Conservation (phyloP, 2,329 filamentous ascomycete species). For the Aspergillus hiratsukae region DNA sequence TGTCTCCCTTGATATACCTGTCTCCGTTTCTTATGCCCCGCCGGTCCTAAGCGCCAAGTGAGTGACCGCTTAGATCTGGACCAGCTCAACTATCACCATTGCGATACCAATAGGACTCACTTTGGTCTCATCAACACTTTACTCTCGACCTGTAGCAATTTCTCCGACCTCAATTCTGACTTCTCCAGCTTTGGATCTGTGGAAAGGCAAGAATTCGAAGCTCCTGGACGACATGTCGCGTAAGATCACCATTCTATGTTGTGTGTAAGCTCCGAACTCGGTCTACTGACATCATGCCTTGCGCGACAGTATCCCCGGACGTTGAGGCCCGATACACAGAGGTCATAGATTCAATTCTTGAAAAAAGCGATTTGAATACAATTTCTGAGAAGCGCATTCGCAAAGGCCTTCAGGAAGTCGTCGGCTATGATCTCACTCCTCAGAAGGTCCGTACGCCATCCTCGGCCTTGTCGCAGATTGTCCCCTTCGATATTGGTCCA, state of each 20-base stretch:
- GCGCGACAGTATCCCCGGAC: slow-evolving; percentile 45
- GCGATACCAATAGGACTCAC: slow-evolving; percentile 1
- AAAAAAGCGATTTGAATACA: slow-evolving; percentile 57
- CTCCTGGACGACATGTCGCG: slow-evolving; percentile 32
- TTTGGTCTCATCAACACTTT: slow-evolving; percentile 1
- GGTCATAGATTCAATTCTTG: slow-evolving; percentile 61
- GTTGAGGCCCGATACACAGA: slow-evolving; percentile 48
- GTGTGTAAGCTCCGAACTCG: slow-evolving; percentile 15
- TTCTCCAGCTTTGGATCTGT: neutral
- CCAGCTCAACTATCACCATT: slow-evolving; percentile 12
- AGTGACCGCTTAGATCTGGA: slow-evolving; percentile 20
- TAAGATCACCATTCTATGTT: slow-evolving; percentile 25
- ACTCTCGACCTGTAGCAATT: slow-evolving; percentile 5
- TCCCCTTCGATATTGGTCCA: neutral
- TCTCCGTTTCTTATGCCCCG: slow-evolving; percentile 28
- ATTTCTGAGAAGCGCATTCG: slow-evolving; percentile 63
- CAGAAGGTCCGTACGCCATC: slow-evolving; percentile 51
- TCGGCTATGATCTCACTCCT: slow-evolving; percentile 57
- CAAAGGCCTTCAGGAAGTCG: slow-evolving; percentile 56
- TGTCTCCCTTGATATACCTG: slow-evolving; percentile 4
- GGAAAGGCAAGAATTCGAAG: slow-evolving; percentile 6
- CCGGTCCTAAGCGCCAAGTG: slow-evolving; percentile 36
- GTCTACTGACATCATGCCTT: slow-evolving; percentile 19
- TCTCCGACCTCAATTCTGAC: slow-evolving; percentile 6
- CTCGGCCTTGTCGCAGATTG: slow-evolving; percentile 8